Evolutionary conservation across 768 basidiomycete species (phyloP).

Genomic region (Lactifluus volemus): DNA sequence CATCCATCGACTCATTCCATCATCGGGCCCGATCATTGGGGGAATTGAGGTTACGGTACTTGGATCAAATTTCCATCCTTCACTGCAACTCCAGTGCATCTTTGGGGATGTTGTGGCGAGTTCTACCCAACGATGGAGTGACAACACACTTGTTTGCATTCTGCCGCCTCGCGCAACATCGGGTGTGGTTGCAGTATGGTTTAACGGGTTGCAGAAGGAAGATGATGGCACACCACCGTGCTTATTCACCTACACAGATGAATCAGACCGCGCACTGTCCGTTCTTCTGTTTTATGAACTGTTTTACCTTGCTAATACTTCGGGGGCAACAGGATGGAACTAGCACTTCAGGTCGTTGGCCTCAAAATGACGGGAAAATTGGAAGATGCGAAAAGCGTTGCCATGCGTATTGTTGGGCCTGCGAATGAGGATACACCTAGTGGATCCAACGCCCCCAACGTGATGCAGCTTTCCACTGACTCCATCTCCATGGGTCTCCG

Average conservation of each 20-base stretch:
- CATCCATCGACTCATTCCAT: conserved; percentile 81
- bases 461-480: conserved; percentile 41
- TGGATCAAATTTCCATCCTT: conserved; percentile 81
- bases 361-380: conserved; percentile 95
- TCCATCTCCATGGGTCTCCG: conserved; percentile 44
- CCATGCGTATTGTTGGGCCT: conserved; percentile 83
- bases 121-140: conserved; percentile 85
- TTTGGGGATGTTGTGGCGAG: conserved; percentile 81
- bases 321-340: conserved; percentile 64
- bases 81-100: conserved; percentile 61
- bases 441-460: conserved; percentile 6
- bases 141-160: conserved; percentile 86
- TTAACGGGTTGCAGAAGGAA: conserved; percentile 63
- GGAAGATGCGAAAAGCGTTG: conserved; percentile 88
- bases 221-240: conserved; percentile 47
- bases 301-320: conserved; percentile 11
- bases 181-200: conserved; percentile 86
- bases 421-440: conserved; percentile 44
- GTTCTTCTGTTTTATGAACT: conserved; percentile 27
- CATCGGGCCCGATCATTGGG: conserved; percentile 78
- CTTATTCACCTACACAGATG: conserved; percentile 86
- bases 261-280: conserved; percentile 81
- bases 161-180: conserved; percentile 74
- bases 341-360: conserved; percentile 91
- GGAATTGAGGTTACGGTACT: conserved; percentile 93